Percentiles rank a stretch among this genome's conserved stretches.
Evolutionary conservation across 83 land plant species (phyloP).

Genomic region (Thuja plicata): DNA sequence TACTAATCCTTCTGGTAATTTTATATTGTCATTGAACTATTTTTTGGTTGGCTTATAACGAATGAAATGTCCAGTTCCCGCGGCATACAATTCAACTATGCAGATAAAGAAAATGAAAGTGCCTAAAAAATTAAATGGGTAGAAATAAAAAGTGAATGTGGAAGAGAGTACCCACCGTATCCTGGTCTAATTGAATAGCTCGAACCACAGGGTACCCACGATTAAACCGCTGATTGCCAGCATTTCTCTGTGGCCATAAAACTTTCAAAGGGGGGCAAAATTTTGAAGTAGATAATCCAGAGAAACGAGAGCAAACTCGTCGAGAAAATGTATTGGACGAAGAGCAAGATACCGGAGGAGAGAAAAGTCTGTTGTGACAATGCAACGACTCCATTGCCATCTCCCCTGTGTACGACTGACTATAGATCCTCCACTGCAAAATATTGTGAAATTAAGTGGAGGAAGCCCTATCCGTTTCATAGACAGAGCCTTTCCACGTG

Average conservation of each 20-base stretch:
- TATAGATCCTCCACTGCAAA: not conserved
- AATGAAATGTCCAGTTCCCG: not conserved
- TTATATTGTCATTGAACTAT: not conserved
- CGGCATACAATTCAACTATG: not conserved
- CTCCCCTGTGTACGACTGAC: not conserved
- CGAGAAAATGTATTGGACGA: not conserved
- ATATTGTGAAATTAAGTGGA: not conserved
- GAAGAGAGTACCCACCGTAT: conserved; percentile 37
- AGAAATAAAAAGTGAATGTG: not conserved
- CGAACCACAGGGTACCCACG: conserved; percentile 31
- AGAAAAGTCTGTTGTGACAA: not conserved
- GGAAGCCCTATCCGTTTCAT: not conserved
- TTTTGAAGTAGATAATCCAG: not conserved
- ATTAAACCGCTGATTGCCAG: not conserved
- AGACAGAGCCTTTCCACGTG: not conserved
- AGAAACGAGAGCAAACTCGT: not conserved
- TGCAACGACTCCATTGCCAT: not conserved
- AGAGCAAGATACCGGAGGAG: not conserved
- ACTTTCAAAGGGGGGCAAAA: not conserved
- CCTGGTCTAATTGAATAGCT: conserved; percentile 76
- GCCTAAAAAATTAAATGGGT: not conserved
- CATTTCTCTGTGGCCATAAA: not conserved
- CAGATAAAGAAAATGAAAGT: not conserved
- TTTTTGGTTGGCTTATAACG: not conserved
- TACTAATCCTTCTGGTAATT: not conserved